These are phyloP conservation scores for Oryza meridionalis DNA, from an alignment of 176 grass and related monocot genomes.

Conservation along the genomic window DNA sequence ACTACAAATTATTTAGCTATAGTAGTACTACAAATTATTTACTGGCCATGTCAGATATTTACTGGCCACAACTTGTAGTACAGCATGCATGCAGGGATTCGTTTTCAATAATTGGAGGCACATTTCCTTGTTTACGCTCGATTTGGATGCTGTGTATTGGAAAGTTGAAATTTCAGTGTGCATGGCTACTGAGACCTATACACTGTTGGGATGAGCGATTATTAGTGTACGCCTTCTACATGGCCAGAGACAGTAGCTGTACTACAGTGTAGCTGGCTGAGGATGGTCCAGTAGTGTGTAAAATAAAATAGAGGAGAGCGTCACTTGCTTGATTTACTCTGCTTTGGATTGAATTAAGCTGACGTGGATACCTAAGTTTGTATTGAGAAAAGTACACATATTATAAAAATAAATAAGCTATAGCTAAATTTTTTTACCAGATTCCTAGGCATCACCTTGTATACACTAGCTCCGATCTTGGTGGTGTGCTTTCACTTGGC, in stretches of 20 bases:
- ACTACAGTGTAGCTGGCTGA: neutral
- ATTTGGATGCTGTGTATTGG: neutral
- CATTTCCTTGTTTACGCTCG: slow-evolving; percentile 4
- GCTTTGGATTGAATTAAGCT: no score
- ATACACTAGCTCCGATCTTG: no score
- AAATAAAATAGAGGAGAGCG: no score
- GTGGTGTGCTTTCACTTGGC: neutral
- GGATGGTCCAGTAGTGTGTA: neutral
- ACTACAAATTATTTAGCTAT: no score
- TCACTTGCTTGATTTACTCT: no score
- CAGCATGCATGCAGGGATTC: neutral
- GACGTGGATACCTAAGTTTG: no score
- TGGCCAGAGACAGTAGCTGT: neutral
- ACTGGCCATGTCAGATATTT: neutral
- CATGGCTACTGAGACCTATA: neutral
- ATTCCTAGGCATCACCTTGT: no score
- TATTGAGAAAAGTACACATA: no score
- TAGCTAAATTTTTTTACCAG: no score
- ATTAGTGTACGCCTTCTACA: neutral
- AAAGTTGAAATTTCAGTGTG: neutral
- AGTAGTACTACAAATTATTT: neutral
- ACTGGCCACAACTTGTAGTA: neutral
- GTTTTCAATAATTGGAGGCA: neutral
- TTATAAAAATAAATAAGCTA: no score
- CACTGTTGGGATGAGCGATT: neutral